Evolutionary conservation across 1,284 basidiomycete genomes (phyloP).

Genomic region (Termitomyces sp.): DNA sequence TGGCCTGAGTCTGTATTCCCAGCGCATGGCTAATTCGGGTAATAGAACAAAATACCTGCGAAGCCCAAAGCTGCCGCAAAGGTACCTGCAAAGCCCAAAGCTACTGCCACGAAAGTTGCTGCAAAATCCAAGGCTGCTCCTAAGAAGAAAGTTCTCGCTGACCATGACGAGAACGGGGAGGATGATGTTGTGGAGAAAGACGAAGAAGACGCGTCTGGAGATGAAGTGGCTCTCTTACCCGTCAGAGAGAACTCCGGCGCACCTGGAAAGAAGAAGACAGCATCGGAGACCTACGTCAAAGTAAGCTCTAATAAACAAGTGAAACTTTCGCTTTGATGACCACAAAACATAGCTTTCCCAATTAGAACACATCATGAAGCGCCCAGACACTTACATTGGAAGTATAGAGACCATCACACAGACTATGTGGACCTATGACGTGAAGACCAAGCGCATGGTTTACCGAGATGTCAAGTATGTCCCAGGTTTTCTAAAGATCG

Average conservation of each 20-base stretch:
- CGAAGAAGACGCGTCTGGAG: slow-evolving; percentile 40
- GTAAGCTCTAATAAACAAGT: slow-evolving; percentile 36
- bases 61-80: slow-evolving; percentile 42
- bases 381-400: slow-evolving; percentile 98
- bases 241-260: slow-evolving; percentile 21
- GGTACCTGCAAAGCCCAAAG: slow-evolving; percentile 29
- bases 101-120: slow-evolving; percentile 22
- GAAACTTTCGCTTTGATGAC: slow-evolving; percentile 7
- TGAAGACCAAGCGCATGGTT: slow-evolving; percentile 75
- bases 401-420: slow-evolving; percentile 85
- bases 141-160: slow-evolving; percentile 71
- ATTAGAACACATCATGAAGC: slow-evolving; percentile 93
- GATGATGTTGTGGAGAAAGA: slow-evolving; percentile 38
- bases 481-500: slow-evolving; percentile 99
- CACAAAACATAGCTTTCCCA: slow-evolving; percentile 71
- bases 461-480: slow-evolving; percentile 86
- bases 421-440: slow-evolving; percentile 88
- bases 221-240: slow-evolving; percentile 35
- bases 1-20: background rate
- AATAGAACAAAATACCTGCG: slow-evolving; percentile 30
- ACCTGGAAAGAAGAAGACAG: slow-evolving; percentile 68
- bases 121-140: slow-evolving; percentile 39
- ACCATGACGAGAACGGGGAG: slow-evolving; percentile 56
- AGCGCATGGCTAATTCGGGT: slow-evolving; percentile 1
- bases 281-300: slow-evolving; percentile 91